These are phyloP conservation scores for Fraxinus angustifolia DNA, from an alignment of 305 asterid genomes.

Conservation along the genomic window DNA sequence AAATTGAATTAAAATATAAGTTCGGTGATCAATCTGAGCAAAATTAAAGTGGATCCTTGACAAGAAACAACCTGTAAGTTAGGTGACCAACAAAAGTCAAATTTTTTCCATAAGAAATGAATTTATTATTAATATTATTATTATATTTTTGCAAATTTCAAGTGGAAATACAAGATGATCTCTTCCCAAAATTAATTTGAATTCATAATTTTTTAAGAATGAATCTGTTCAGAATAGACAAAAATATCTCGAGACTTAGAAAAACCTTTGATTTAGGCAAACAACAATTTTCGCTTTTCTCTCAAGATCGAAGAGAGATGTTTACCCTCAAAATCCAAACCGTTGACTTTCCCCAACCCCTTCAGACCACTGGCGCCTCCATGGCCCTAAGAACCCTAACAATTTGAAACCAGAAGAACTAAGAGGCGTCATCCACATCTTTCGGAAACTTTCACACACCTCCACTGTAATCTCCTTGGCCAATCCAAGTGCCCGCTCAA, in stretches of 20 bases:
- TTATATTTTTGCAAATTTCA: neutral
- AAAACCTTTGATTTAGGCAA: neutral
- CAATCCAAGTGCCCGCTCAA: slow-evolving; percentile 50
- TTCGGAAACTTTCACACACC: slow-evolving; percentile 59
- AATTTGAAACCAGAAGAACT: slow-evolving; percentile 48
- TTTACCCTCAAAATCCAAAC: slow-evolving; percentile 79
- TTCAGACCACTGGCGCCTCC: slow-evolving; percentile 37
- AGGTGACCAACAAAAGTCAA: neutral
- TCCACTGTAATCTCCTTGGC: slow-evolving; percentile 37
- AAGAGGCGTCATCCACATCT: slow-evolving; percentile 73
- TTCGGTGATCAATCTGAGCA: neutral
- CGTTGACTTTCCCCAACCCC: slow-evolving; percentile 63
- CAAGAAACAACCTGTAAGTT: neutral
- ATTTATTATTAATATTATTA: too few relatives aligned
- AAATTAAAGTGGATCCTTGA: neutral
- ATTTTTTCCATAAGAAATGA: neutral
- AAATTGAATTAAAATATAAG: too few relatives aligned
- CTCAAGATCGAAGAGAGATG: slow-evolving; percentile 34
- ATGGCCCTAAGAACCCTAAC: slow-evolving; percentile 30
- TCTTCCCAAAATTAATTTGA: neutral
- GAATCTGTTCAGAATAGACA: neutral
- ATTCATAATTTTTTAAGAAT: neutral
- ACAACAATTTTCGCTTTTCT: neutral
- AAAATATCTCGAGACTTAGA: neutral
- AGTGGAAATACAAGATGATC: neutral